Percentiles rank a stretch among this genome's conserved stretches.
Conservation (phyloP, 495 filamentous ascomycete genomes). For the Haplographium delicatum region DNA sequence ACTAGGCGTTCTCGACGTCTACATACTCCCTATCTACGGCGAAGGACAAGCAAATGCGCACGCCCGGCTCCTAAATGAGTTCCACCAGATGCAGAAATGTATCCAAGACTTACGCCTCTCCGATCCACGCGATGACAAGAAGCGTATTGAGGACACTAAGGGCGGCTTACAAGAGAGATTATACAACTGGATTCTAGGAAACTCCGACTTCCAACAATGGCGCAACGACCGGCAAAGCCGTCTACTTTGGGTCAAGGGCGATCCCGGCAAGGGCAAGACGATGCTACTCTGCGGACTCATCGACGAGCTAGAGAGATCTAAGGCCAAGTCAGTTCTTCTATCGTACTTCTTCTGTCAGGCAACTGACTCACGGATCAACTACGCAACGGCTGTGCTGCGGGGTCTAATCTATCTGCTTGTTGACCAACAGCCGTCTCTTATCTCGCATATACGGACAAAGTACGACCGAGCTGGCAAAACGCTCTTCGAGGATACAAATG, state of each 20-base stretch:
- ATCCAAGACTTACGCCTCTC: too few relatives aligned
- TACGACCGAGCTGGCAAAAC: slow-evolving; percentile 26
- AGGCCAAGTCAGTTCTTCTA: slow-evolving; percentile 15
- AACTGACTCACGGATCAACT: slow-evolving; percentile 28
- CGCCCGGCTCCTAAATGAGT: too few relatives aligned
- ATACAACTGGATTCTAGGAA: too few relatives aligned
- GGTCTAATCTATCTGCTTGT: slow-evolving; percentile 32
- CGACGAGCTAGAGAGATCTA: slow-evolving; percentile 23
- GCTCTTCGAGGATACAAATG: slow-evolving; percentile 32
- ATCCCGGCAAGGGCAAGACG: slow-evolving; percentile 40
- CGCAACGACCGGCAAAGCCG: too few relatives aligned
- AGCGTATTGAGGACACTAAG: too few relatives aligned
- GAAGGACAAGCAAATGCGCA: not conserved
- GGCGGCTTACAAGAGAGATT: too few relatives aligned
- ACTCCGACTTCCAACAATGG: too few relatives aligned
- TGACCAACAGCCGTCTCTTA: slow-evolving; percentile 30
- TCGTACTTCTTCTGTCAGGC: slow-evolving; percentile 46
- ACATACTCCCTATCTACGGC: not conserved
- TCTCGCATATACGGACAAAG: slow-evolving; percentile 27
- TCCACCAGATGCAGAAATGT: too few relatives aligned
- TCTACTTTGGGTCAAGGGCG: slow-evolving; percentile 41
- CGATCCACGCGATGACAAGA: too few relatives aligned
- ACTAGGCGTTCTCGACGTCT: not conserved
- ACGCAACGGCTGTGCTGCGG: slow-evolving; percentile 29
- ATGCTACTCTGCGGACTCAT: slow-evolving; percentile 37